These are phyloP conservation scores for Tylopilus balloui DNA, from an alignment of 768 basidiomycete genomes.

Conservation along the genomic window DNA sequence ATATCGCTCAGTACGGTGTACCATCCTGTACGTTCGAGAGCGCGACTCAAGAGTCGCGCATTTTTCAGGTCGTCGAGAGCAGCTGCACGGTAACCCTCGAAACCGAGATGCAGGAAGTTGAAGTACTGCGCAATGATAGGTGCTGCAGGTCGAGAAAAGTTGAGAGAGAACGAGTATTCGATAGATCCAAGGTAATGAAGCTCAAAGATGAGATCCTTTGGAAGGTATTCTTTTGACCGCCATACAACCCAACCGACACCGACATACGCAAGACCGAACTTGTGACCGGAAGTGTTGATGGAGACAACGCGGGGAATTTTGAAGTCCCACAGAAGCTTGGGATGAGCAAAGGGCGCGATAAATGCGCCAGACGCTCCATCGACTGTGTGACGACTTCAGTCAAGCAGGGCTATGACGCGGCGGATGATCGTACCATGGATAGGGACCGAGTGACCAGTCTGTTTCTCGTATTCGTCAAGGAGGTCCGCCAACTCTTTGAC, in stretches of 20 bases:
- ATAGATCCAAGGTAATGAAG: slow-evolving; percentile 47
- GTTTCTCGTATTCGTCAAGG: slow-evolving; percentile 51
- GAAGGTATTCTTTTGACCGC: slow-evolving; percentile 51
- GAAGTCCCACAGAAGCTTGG: slow-evolving; percentile 58
- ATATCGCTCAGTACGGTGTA: slow-evolving; percentile 52
- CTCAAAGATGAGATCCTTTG: slow-evolving; percentile 68
- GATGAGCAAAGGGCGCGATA: slow-evolving; percentile 55
- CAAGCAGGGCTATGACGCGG: slow-evolving; percentile 24
- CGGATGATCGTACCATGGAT: slow-evolving; percentile 32
- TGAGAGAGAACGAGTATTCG: slow-evolving; percentile 74
- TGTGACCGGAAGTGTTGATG: slow-evolving; percentile 60
- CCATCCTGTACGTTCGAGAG: slow-evolving; percentile 53
- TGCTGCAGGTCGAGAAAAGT: slow-evolving; percentile 58
- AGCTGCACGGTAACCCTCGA: slow-evolving; percentile 46
- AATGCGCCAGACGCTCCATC: slow-evolving; percentile 63
- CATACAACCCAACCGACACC: slow-evolving; percentile 66
- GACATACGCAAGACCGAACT: slow-evolving; percentile 53
- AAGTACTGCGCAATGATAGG: slow-evolving; percentile 62
- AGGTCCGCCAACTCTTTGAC: slow-evolving; percentile 82
- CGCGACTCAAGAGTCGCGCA: slow-evolving; percentile 60
- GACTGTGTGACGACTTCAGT: slow-evolving; percentile 27
- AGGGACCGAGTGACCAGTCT: slow-evolving; percentile 41
- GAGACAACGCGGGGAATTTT: slow-evolving; percentile 53
- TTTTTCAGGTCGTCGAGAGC: slow-evolving; percentile 51
- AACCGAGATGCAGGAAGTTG: slow-evolving; percentile 60